Percentiles rank a stretch among this genome's conserved stretches.
phyloP scores from a whole-genome alignment of 306 rosid species.

The Cajanus cajan region DNA sequence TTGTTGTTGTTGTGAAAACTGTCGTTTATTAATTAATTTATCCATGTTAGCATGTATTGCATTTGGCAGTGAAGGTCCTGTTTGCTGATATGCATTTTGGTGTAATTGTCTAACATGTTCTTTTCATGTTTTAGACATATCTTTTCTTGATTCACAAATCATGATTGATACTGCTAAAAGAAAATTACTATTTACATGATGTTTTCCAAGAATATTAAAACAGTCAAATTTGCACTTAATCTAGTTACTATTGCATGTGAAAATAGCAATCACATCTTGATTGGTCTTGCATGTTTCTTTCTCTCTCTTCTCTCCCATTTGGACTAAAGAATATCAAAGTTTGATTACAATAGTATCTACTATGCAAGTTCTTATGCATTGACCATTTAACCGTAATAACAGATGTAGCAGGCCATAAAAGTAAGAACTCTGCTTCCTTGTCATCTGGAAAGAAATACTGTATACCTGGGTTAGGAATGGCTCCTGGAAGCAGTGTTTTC shows the following conservation, averaged over 20 bases:
- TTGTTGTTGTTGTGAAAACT: neutral
- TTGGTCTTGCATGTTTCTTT: neutral
- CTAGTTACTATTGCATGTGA: slow-evolving; percentile 3
- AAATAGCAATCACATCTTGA: neutral
- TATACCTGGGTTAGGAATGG: slow-evolving; percentile 51
- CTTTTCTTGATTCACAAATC: slow-evolving; percentile 22
- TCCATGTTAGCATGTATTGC: neutral
- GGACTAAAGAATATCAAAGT: neutral
- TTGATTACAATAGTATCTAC: slow-evolving; percentile 12
- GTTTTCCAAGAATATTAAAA: slow-evolving; percentile 7
- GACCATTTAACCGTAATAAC: slow-evolving; percentile 29
- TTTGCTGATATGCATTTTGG: neutral
- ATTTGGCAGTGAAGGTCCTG: neutral
- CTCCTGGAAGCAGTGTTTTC: slow-evolving; percentile 70
- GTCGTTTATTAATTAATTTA: neutral
- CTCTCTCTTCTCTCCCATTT: neutral
- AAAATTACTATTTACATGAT: neutral
- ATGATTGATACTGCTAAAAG: neutral
- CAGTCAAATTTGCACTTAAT: slow-evolving; percentile 20
- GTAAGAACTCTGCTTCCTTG: slow-evolving; percentile 7
- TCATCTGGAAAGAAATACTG: slow-evolving; percentile 28
- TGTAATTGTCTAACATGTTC: neutral
- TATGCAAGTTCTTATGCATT: slow-evolving; percentile 1
- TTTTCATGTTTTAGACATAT: slow-evolving; percentile 10
- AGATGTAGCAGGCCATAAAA: slow-evolving; percentile 32